Percentiles rank a stretch among this genome's conserved stretches.
Conservation (phyloP, 2,329 filamentous ascomycete genomes). For the Ramularia endophylla region DNA sequence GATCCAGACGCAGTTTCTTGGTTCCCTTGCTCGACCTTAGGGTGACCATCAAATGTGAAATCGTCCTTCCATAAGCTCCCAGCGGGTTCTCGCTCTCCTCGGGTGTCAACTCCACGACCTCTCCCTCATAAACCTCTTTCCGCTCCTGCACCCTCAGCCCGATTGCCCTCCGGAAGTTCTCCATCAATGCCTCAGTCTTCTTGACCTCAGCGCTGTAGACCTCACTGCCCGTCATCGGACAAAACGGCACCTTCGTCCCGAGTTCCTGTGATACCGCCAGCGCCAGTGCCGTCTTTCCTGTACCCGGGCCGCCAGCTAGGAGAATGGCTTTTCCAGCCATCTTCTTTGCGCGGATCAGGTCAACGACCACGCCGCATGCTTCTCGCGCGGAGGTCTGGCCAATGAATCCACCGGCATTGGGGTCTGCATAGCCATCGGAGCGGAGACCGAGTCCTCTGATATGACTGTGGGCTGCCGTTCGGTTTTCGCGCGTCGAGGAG, state of each 20-base stretch:
- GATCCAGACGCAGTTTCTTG: constrained; percentile 94
- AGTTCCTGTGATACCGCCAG: constrained; percentile 95
- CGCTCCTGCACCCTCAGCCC: constrained; percentile 96
- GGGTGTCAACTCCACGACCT: constrained; percentile 94
- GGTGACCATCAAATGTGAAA: constrained; percentile 89
- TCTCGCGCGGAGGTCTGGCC: constrained; percentile 85
- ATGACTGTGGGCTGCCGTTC: constrained; percentile 94
- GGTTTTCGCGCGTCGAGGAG: constrained; percentile 65
- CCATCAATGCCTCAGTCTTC: constrained; percentile 99
- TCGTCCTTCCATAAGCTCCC: constrained; percentile 94
- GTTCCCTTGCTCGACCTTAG: constrained; percentile 94
- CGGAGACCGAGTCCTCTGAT: constrained; percentile 92
- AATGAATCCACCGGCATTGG: constrained; percentile 75
- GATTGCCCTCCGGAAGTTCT: constrained; percentile 96
- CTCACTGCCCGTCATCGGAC: constrained; percentile 95
- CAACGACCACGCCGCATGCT: constrained; percentile 94
- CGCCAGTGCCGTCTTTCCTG: constrained; percentile 93
- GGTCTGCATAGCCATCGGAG: constrained; percentile 77
- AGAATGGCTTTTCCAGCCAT: constrained; percentile 94
- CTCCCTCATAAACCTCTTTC: constrained; percentile 98
- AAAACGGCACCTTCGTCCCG: constrained; percentile 97
- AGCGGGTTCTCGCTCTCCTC: constrained; percentile 98
- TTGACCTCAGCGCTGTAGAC: constrained; percentile 98
- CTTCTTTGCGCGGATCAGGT: constrained; percentile 92
- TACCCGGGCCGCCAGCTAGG: constrained; percentile 89